Conservation (phyloP, 257 asterid genomes). For the Parsonsia alboflavescens region DNA sequence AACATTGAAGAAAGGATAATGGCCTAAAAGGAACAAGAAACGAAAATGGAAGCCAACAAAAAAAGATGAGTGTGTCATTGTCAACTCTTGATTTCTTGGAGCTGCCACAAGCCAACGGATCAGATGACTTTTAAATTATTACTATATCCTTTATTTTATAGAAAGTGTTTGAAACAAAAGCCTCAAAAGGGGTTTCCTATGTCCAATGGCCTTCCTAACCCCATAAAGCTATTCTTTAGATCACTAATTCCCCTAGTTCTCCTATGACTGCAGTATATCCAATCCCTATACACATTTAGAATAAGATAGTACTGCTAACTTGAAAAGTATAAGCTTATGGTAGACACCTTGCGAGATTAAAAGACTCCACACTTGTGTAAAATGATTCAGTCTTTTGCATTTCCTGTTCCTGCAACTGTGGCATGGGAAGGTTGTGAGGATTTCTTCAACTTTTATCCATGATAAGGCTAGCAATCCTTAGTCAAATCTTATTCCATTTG, state of each 20-base stretch:
- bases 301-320: neutral
- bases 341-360: neutral
- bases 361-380: neutral
- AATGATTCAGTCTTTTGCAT: neutral
- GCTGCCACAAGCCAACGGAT: neutral
- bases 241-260: neutral
- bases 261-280: neutral
- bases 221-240: constrained; percentile 3
- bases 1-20: neutral
- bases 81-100: neutral
- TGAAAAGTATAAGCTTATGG: too few relatives aligned
- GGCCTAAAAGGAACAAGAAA: neutral
- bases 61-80: neutral
- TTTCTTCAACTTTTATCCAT: neutral
- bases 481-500: neutral
- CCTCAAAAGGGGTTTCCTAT: neutral
- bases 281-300: neutral
- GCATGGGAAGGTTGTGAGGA: neutral
- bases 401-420: constrained; percentile 1
- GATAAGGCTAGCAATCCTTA: neutral
- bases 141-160: neutral
- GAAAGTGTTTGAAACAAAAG: neutral
- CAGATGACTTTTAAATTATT: neutral
- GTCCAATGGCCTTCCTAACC: neutral
- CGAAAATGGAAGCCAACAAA: neutral